Base-by-base conservation (phyloP, 495 filamentous ascomycete species). In the Chaetomium cochliodes region DNA sequence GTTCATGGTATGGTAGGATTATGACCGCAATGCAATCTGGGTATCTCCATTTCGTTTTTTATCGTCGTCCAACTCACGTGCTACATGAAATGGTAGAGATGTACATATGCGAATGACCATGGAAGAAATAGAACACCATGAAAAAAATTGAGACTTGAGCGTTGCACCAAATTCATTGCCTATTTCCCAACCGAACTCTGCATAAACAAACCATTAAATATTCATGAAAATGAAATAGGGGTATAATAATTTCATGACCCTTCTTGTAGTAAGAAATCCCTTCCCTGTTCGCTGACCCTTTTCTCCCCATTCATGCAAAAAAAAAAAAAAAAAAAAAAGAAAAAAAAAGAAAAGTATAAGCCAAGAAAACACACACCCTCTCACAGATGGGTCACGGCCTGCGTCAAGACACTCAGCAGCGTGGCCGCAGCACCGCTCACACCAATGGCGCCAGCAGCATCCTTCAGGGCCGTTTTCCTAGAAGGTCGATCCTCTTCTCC, bases 361-460 rank as follows among this genome's bases (percentile, higher is more conserved):
- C n/a, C n/a, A n/a, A n/a, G n/a, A n/a, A 53, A 44, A 51, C 33
- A 51, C 28, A 15, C 49, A n/a, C 23, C 39, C 22, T 12, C 15
- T 5, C 41, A 73, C 13, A 74, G 60, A 56, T 72, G 64, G 4
- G 70, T 68, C 16, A 80, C 78, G 22, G 82, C 83, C 66, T 84
- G 81, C 11, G 77, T 75, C 53, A 85, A 59, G 20, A 84, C 80
- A 64, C 78, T 79, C 57, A 85, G 53, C 69, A 85, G 72, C 18
- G 78, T 81, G 11, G 75, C 81, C 0, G 82, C 81, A 3, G 82
- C 81, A 2, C 82, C 79, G 20, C 83, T 81, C 15, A 85, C 77
- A 0, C 81, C 78, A 11, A 79, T 81, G 8, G 79, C 80, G 5
- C 77, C 74, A 9, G 79, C 67, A 16, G 76, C 75, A 50, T 78